phyloP scores from a whole-genome alignment of 208 protist genomes.

The Phytomonas serpens region DNA sequence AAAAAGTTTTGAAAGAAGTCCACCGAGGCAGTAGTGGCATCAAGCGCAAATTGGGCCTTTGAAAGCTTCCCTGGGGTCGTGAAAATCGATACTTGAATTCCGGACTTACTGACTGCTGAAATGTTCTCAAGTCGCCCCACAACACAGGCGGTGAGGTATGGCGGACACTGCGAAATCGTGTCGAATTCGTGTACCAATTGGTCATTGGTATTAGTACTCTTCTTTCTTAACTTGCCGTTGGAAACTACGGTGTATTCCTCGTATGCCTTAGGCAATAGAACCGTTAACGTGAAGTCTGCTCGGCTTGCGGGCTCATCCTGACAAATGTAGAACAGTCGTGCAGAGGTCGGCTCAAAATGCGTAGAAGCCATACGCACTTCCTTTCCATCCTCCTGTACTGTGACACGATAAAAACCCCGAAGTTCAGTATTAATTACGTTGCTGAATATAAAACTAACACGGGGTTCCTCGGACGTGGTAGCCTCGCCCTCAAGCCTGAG shows the following conservation, averaged over 20 bases:
- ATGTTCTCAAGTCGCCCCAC: conserved; percentile 92
- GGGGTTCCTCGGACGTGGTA: conserved; percentile 35
- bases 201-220: conserved; percentile 14
- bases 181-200: conserved; percentile 69
- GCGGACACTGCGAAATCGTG: conserved; percentile 84
- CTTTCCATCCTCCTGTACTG: conserved; percentile 53
- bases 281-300: conserved; percentile 91
- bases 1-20: conserved; percentile 88
- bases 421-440: conserved; percentile 86
- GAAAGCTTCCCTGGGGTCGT: conserved; percentile 55
- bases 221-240: conserved; percentile 49
- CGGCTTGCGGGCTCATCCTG: conserved; percentile 96
- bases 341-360: conserved; percentile 95
- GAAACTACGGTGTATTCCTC: conserved; percentile 75
- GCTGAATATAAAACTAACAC: conserved; percentile 63
- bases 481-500: conserved; percentile 44
- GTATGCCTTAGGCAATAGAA: conserved; percentile 59
- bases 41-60: conserved; percentile 71
- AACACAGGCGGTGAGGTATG: conserved; percentile 95
- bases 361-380: conserved; percentile 89
- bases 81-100: conserved; percentile 71
- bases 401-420: conserved; percentile 88
- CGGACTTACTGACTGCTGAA: conserved; percentile 28
- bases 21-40: conserved; percentile 65
- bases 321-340: conserved; percentile 93